phyloP scores from a whole-genome alignment of 768 basidiomycete genomes.

The Strobilomyces confusus region DNA sequence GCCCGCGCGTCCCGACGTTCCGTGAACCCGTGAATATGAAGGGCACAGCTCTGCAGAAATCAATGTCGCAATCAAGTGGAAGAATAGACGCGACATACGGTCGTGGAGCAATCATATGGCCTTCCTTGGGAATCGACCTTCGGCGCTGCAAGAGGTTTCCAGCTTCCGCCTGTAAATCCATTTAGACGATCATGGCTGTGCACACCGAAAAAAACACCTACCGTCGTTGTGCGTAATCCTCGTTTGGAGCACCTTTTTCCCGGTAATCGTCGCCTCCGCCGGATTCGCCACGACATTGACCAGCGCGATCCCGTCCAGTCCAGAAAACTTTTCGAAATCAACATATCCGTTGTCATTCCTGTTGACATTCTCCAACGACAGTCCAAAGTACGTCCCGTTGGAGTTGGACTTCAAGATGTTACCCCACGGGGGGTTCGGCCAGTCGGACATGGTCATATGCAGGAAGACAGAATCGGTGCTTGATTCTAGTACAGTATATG shows the following conservation, averaged over 20 bases:
- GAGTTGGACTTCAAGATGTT: conserved; percentile 94
- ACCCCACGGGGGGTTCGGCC: conserved; percentile 76
- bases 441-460: conserved; percentile 89
- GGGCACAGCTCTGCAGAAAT: background rate
- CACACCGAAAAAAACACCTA: conserved; percentile 27
- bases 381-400: conserved; percentile 94
- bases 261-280: conserved; percentile 63
- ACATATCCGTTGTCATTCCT: conserved; percentile 85
- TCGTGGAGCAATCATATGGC: conserved; percentile 62
- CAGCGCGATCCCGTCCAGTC: conserved; percentile 92
- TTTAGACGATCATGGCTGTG: background rate
- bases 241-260: conserved; percentile 73
- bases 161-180: conserved; percentile 61
- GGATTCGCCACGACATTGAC: conserved; percentile 89
- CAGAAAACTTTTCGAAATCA: conserved; percentile 97
- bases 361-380: conserved; percentile 86
- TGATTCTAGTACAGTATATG: conserved; percentile 93
- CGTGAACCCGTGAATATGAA: too few species aligned
- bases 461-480: conserved; percentile 91
- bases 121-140: conserved; percentile 68
- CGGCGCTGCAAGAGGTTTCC: conserved; percentile 83
- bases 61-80: background rate
- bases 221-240: conserved; percentile 98
- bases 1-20: too few species aligned
- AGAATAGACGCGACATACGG: conserved; percentile 40